phyloP scores from a whole-genome alignment of 139 green algal genomes.

The Astrephomene gubernaculifera region DNA sequence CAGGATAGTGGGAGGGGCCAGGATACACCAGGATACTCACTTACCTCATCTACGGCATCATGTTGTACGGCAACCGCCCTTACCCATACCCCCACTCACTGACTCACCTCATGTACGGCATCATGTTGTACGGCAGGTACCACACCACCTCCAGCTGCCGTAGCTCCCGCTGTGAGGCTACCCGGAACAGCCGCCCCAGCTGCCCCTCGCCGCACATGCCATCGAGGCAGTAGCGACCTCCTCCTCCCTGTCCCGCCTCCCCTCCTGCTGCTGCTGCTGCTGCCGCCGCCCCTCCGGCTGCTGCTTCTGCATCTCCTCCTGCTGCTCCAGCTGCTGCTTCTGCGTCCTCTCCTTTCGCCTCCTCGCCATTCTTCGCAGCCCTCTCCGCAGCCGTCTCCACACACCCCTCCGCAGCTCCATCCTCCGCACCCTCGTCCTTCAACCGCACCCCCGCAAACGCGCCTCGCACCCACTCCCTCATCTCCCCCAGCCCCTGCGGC shows the following conservation, averaged over 20 bases:
- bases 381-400: background rate
- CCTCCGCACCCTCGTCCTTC: background rate
- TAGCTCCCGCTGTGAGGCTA: slow-evolving; percentile 59
- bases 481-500: slow-evolving; percentile 48
- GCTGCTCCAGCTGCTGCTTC: background rate
- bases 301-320: background rate
- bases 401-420: background rate
- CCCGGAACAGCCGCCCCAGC: slow-evolving; percentile 36
- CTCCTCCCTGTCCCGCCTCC: background rate
- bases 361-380: background rate
- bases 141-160: slow-evolving; percentile 65
- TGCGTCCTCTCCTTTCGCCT: background rate
- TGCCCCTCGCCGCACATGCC: background rate
- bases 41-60: slow-evolving; percentile 49
- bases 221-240: background rate
- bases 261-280: background rate
- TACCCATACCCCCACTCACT: no score
- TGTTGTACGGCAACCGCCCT: slow-evolving; percentile 57
- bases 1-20: no score
- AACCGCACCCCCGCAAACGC: slow-evolving; percentile 51
- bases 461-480: slow-evolving; percentile 41
- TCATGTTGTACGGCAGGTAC: slow-evolving; percentile 56
- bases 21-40: no score
- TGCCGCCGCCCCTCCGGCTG: background rate
- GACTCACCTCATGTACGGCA: slow-evolving; percentile 48